Evolutionary conservation across 2,329 filamentous ascomycete species (phyloP).

Genomic region (Magnaporthiopsis incrustans): DNA sequence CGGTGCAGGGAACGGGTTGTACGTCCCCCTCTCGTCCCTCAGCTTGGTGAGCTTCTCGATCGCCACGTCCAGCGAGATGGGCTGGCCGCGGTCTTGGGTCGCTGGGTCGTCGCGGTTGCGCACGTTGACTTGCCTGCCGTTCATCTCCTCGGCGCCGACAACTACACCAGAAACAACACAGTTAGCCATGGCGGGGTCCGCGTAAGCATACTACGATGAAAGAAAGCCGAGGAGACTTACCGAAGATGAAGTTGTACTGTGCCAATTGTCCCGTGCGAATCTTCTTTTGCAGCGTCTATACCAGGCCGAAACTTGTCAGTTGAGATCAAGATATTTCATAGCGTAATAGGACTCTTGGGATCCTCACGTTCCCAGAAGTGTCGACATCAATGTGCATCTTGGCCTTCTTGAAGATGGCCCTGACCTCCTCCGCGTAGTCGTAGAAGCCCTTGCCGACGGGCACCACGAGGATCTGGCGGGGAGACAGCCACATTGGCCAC

Average conservation of each 20-base stretch:
- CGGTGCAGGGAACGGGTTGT: conserved; percentile 26
- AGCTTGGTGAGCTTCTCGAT: conserved; percentile 46
- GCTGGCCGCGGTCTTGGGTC: conserved; percentile 52
- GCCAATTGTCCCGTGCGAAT: conserved; percentile 72
- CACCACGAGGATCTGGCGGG: conserved; percentile 72
- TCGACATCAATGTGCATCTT: conserved; percentile 66
- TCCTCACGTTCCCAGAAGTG: conserved; percentile 51
- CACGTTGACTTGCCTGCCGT: conserved; percentile 18
- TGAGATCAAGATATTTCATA: background rate
- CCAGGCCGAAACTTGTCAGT: background rate
- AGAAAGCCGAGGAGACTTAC: conserved; percentile 30
- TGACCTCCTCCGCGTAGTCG: conserved; percentile 70
- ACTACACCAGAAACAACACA: conserved; percentile 6
- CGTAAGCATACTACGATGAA: background rate
- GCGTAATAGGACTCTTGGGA: background rate
- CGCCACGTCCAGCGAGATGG: conserved; percentile 48
- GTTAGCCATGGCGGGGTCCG: background rate
- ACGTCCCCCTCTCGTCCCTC: conserved; percentile 35
- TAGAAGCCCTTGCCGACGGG: conserved; percentile 66
- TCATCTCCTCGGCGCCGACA: conserved; percentile 17
- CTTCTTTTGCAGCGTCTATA: conserved; percentile 72
- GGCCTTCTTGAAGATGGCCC: conserved; percentile 57
- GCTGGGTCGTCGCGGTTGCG: conserved; percentile 37
- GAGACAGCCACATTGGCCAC: conserved; percentile 85
- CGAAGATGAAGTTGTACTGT: conserved; percentile 79